Base-by-base conservation (phyloP, 1,139 yeast genomes). In the Sugiyamaella novakii region DNA sequence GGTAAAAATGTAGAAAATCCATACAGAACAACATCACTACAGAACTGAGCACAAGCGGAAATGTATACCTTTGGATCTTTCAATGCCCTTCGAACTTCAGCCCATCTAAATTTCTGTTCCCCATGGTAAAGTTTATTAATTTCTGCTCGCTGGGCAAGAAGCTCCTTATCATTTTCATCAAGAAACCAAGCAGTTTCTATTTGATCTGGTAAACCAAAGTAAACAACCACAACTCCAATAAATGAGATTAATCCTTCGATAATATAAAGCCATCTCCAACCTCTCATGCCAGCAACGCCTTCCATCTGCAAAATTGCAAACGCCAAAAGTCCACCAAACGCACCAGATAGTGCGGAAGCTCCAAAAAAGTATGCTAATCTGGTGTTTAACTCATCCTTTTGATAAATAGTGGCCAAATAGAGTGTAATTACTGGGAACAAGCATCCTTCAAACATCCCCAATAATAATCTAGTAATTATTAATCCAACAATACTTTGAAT, bases 261-360 rank as follows among this genome's bases (percentile, higher is more conserved):
- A 55, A 84, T 77, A 65, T 81, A 85, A 52, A 85, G 74, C 85
- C 87, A 84, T 65, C 80, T 75, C 91, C 91, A 84, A 15, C 84
- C 73, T 14, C 79, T 58, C 30, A 58, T 49, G 5, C 62, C 63
- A 5, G 55, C 60, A 12, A 53, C 52, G 3, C 65, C 64, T 31
- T 62, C 55, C 60, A 65, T 58, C n/a, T 57, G 53, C 27, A 55
- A 53, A 80, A 84, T 54, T 2, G 62, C 72, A 49, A 58, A 66
- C 5, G 71, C 68, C 36, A 67, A 56, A 10, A 66, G 46, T 1
- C 69, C 68, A 4, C 68, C 64, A 50, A 67, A 63, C 10, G 68
- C 69, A 15, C 71, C 71, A 2, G 73, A 62, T 15, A 65, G 27
- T 38, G 62, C 56, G 3, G 70, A 65, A 5, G 63, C 59, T 7